Evolutionary conservation across 2,329 filamentous ascomycete species (phyloP).

Genomic region (Epichloe typhina): DNA sequence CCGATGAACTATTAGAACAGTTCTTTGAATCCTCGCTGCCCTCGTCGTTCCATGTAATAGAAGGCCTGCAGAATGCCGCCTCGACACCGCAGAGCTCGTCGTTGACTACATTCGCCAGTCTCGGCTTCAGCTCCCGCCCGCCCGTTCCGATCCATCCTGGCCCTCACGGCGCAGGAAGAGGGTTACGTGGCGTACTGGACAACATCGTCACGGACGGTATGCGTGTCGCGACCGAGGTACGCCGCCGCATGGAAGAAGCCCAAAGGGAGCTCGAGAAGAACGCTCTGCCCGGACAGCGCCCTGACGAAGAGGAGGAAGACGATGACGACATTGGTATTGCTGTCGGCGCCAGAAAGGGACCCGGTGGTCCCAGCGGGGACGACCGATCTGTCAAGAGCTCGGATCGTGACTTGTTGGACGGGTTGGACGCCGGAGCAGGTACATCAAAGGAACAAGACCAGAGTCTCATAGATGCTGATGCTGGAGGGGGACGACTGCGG

Average conservation of each 20-base stretch:
- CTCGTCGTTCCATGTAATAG: constrained; percentile 77
- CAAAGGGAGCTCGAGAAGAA: constrained; percentile 84
- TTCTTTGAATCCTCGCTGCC: constrained; percentile 97
- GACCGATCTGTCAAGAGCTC: constrained; percentile 50
- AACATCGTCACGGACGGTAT: constrained; percentile 97
- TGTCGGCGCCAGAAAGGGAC: constrained; percentile 25
- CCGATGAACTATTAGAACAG: constrained; percentile 87
- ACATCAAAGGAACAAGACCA: constrained; percentile 23
- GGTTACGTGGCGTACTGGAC: constrained; percentile 83
- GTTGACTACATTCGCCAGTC: constrained; percentile 73
- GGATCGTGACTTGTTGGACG: constrained; percentile 59
- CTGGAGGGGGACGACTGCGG: constrained; percentile 14
- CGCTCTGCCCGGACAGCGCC: constrained; percentile 47
- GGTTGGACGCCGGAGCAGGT: constrained; percentile 57
- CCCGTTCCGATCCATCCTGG: constrained; percentile 25
- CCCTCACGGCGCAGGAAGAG: constrained; percentile 44
- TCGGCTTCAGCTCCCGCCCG: constrained; percentile 40
- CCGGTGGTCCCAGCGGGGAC: constrained; percentile 32
- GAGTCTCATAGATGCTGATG: constrained; percentile 21
- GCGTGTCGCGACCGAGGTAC: constrained; percentile 85
- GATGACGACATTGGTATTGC: constrained; percentile 39
- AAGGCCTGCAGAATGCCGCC: constrained; percentile 33
- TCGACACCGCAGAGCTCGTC: constrained; percentile 36
- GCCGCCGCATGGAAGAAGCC: constrained; percentile 87
- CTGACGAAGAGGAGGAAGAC: constrained; percentile 61